These are phyloP conservation scores for Dalbergia cultrata DNA, from an alignment of 306 rosid species.

Conservation along the genomic window DNA sequence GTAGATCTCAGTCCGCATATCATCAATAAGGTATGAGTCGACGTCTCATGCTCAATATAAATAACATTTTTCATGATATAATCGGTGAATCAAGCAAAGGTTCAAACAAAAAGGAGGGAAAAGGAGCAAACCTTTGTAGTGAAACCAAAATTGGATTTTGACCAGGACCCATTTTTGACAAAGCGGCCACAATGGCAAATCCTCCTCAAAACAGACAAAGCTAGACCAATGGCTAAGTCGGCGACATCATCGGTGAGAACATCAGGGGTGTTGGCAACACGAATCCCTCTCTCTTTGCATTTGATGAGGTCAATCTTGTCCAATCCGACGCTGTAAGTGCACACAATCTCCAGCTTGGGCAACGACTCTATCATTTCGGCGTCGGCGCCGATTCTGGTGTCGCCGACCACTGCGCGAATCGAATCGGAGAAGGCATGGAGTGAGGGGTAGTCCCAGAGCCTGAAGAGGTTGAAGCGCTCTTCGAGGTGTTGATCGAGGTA, in stretches of 20 bases:
- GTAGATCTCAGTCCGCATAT: no score
- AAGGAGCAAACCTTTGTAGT: constrained; percentile 56
- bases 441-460: constrained; percentile 60
- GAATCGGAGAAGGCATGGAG: constrained; percentile 42
- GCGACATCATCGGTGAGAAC: constrained; percentile 83
- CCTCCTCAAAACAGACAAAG: constrained; percentile 58
- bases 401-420: constrained; percentile 58
- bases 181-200: constrained; percentile 57
- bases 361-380: constrained; percentile 58
- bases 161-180: constrained; percentile 57
- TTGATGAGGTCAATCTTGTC: constrained; percentile 67
- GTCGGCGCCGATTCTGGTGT: constrained; percentile 58
- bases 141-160: constrained; percentile 37
- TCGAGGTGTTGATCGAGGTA: constrained; percentile 59
- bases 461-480: constrained; percentile 66
- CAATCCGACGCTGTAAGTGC: constrained; percentile 72
- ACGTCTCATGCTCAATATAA: no score
- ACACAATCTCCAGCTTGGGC: constrained; percentile 65
- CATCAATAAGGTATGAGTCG: no score
- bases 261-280: constrained; percentile 76
- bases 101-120: neutral
- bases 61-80: no score
- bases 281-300: constrained; percentile 59
- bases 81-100: neutral
- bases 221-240: constrained; percentile 67